Percentiles rank a stretch among this genome's conserved stretches.
These are phyloP conservation scores for Penicillium crystallinum DNA, from an alignment of 495 filamentous ascomycete genomes.

Conservation along the genomic window DNA sequence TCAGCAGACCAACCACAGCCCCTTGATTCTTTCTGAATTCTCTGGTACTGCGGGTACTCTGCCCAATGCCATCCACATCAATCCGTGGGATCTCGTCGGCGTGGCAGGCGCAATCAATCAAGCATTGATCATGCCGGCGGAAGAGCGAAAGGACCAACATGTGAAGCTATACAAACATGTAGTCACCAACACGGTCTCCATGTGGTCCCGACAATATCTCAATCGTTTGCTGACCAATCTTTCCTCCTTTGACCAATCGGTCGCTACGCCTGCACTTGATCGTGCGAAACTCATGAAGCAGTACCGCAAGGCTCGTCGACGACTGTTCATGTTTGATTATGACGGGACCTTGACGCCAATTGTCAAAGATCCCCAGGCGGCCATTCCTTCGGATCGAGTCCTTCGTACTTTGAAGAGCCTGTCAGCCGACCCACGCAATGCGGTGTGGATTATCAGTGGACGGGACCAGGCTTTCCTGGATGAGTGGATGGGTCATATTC, in stretches of 20 bases:
- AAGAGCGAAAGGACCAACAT: slow-evolving; percentile 50
- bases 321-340: slow-evolving; percentile 97
- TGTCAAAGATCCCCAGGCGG: slow-evolving; percentile 79
- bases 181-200: slow-evolving; percentile 72
- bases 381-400: slow-evolving; percentile 78
- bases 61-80: slow-evolving; percentile 82
- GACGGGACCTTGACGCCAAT: slow-evolving; percentile 97
- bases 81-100: slow-evolving; percentile 82
- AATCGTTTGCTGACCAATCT: slow-evolving; percentile 72
- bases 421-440: slow-evolving; percentile 71
- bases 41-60: slow-evolving; percentile 87
- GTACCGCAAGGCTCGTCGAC: slow-evolving; percentile 65
- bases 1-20: slow-evolving; percentile 76
- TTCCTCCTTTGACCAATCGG: slow-evolving; percentile 65
- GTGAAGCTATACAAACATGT: slow-evolving; percentile 72
- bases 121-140: slow-evolving; percentile 66
- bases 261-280: slow-evolving; percentile 77
- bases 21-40: slow-evolving; percentile 90
- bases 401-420: slow-evolving; percentile 73
- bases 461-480: slow-evolving; percentile 84
- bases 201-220: slow-evolving; percentile 74
- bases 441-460: slow-evolving; percentile 97
- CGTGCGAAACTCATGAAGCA: slow-evolving; percentile 59
- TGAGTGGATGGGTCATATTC: slow-evolving; percentile 80
- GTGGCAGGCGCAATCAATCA: slow-evolving; percentile 75